Conservation (phyloP, 2,329 filamentous ascomycete genomes). For the Fusarium nodosum region DNA sequence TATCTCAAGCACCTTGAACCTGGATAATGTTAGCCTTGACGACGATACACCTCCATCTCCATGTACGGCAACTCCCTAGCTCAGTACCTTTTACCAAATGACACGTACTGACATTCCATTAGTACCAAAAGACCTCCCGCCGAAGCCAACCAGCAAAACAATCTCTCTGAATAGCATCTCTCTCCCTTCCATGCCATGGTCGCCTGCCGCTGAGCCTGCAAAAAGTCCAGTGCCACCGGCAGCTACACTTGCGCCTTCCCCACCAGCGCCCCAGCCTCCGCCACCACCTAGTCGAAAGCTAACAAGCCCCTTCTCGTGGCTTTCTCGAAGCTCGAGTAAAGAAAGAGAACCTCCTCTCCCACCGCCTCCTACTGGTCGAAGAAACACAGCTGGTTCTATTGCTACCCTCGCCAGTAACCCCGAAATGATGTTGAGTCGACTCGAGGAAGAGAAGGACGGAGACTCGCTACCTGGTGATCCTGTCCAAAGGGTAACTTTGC, state of each 20-base stretch:
- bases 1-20: conserved; percentile 62
- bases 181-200: conserved; percentile 81
- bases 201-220: conserved; percentile 66
- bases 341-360: conserved; percentile 67
- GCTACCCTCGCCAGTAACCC: conserved; percentile 84
- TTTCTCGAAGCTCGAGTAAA: conserved; percentile 77
- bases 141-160: conserved; percentile 64
- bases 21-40: conserved; percentile 76
- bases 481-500: conserved; percentile 72
- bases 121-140: conserved; percentile 53
- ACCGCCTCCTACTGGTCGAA: conserved; percentile 65
- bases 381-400: conserved; percentile 85
- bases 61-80: conserved; percentile 47
- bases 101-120: conserved; percentile 37
- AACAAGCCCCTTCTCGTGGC: conserved; percentile 88
- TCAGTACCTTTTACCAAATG: background rate
- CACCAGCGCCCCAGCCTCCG: conserved; percentile 51
- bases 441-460: conserved; percentile 78
- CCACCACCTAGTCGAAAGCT: conserved; percentile 74
- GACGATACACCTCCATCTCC: conserved; percentile 57
- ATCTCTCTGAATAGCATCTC: conserved; percentile 77
- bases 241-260: conserved; percentile 51
- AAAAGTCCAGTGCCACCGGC: conserved; percentile 60
- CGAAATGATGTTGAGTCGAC: conserved; percentile 80
- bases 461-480: conserved; percentile 61